Base-by-base conservation (phyloP, 176 grass and related monocot genomes). In the Juncus inflexus region DNA sequence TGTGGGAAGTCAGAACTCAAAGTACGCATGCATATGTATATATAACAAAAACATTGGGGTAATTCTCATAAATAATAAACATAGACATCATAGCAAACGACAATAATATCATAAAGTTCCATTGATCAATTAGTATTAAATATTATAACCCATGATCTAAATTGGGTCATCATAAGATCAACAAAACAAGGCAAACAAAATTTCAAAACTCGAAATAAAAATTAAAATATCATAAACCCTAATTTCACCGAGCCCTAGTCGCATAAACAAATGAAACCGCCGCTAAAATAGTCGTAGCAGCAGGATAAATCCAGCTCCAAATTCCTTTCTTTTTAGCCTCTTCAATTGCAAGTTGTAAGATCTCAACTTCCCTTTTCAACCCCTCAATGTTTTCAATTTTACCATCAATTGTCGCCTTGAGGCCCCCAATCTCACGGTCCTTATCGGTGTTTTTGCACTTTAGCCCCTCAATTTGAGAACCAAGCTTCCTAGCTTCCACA, bases 191-290 rank as follows among this genome's bases (percentile, higher is more conserved):
- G 60, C 38, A 39, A 58, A 39, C 59, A 74, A 77, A 75, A 79
- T 86, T 53, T 2, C 37, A 68, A n/a, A 72, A 67, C 67, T 13
- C 50, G 80, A 62, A 39, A 73, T 60, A 77, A 80, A 80, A 39
- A 42, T 9, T 67, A 35, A 10, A 15, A 61, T 14, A 39, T 12
- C 19, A n/a, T 72, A 69, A 62, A 80, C 58, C 63, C 16, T 50
- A 63, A 76, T 63, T 77, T 96, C 68, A 96, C 65, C 76, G 65
- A 12, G 68, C 42, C 51, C 74, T 77, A 38, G 78, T 55, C 2
- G 86, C 91, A 11, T 90, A 97, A 56, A 74, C 82, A 40, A 97
- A 68, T 4, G 92, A 97, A 40, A 75, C 63, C 5, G 82, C 92
- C 12, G 92, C 87, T 1, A 91, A 9, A 53, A 84, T 72, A 9